These are phyloP conservation scores for Botrytis paeoniae DNA, from an alignment of 2,329 filamentous ascomycete genomes.

Conservation along the genomic window DNA sequence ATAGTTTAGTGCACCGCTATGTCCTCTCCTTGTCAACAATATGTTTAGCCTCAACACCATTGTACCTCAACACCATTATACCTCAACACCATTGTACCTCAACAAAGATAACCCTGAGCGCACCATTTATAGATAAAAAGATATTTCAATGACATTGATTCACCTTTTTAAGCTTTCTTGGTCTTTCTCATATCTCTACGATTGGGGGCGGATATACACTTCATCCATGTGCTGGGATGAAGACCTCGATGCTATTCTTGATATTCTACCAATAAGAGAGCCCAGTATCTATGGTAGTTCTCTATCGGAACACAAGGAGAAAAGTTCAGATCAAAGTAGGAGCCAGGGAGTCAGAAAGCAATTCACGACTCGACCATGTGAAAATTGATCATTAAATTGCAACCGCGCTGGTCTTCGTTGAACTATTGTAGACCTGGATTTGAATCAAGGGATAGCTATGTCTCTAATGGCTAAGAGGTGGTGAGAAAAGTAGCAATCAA, in stretches of 20 bases:
- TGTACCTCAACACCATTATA: too few relatives aligned
- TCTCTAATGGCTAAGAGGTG: not conserved
- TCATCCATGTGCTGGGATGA: not conserved
- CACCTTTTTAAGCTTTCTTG: accelerated
- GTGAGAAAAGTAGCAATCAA: not conserved
- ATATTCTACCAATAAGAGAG: not conserved
- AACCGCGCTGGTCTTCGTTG: not conserved
- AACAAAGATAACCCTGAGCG: not conserved
- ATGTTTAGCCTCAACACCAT: too few relatives aligned
- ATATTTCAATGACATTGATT: not conserved
- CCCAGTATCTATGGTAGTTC: not conserved
- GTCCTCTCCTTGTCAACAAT: too few relatives aligned
- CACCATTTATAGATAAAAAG: not conserved
- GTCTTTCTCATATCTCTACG: accelerated
- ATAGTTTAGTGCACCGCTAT: too few relatives aligned
- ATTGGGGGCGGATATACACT: not conserved
- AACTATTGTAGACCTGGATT: not conserved
- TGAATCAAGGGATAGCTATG: not conserved
- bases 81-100: too few relatives aligned
- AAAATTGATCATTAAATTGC: not conserved
- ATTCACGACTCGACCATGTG: not conserved
- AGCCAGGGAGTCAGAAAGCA: not conserved
- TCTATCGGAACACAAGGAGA: too few relatives aligned
- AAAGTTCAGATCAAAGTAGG: too few relatives aligned
- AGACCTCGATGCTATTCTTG: not conserved